Conservation (phyloP, 768 basidiomycete species). For the Cystobasidium ongulense region DNA sequence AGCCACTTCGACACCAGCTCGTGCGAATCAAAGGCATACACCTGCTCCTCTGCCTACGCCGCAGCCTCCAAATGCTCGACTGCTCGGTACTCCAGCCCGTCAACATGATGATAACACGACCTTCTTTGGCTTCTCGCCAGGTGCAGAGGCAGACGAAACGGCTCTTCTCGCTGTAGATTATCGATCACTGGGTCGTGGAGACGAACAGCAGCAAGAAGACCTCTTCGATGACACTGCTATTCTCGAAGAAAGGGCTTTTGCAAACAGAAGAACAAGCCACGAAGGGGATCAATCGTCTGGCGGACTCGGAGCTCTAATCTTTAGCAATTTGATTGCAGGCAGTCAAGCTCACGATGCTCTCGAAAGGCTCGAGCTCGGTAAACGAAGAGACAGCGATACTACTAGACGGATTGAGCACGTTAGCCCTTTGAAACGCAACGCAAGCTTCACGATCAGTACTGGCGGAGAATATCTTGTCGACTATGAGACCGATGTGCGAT, state of each 20-base stretch:
- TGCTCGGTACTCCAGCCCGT: background rate
- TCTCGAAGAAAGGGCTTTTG: background rate
- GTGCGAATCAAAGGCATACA: background rate
- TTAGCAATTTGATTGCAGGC: background rate
- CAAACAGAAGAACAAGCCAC: background rate
- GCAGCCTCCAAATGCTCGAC: background rate
- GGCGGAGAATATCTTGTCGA: conserved; percentile 5
- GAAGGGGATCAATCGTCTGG: background rate
- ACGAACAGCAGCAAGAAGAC: background rate
- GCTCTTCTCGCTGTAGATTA: background rate
- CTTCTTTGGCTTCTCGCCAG: conserved; percentile 16
- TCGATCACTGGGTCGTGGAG: background rate
- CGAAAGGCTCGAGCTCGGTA: background rate
- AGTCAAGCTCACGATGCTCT: background rate
- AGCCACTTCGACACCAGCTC: conserved; percentile 12
- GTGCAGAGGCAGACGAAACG: background rate
- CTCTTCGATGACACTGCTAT: background rate
- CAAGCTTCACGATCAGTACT: background rate
- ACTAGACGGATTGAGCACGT: background rate
- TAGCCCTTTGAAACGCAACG: background rate
- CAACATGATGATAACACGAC: background rate
- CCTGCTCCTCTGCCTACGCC: conserved; percentile 17
- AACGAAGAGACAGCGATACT: background rate
- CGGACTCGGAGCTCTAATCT: background rate
- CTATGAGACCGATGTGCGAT: conserved; percentile 21